phyloP scores from a whole-genome alignment of 2,329 filamentous ascomycete species.

The Colletotrichum eleusines region DNA sequence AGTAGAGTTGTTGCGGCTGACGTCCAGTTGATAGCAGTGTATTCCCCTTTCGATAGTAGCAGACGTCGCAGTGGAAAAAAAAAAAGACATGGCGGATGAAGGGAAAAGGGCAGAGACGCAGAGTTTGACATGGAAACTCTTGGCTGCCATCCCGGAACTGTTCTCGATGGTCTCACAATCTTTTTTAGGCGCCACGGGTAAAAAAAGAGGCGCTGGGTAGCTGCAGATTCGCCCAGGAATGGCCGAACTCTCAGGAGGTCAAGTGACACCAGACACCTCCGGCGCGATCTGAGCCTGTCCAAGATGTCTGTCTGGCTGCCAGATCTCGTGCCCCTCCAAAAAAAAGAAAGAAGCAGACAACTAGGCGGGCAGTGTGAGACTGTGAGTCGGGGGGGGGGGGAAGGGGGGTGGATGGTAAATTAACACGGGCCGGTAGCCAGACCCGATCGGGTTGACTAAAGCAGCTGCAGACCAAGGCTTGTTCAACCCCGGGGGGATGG shows the following conservation, averaged over 20 bases:
- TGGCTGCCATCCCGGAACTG: neutral
- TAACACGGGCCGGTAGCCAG: no score
- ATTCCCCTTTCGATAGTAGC: neutral
- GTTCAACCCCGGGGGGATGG: neutral
- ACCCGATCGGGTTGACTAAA: neutral
- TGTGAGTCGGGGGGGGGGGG: neutral
- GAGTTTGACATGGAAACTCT: neutral
- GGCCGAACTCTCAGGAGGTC: neutral
- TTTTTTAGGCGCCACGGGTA: neutral
- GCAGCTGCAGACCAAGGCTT: neutral
- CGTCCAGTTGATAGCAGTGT: no score
- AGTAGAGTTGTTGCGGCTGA: neutral
- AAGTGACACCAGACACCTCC: slow-evolving; percentile 15
- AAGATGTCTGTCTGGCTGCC: slow-evolving; percentile 15
- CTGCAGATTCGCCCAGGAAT: slow-evolving; percentile 12
- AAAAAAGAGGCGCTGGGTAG: neutral
- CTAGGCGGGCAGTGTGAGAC: no score
- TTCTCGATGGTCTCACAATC: neutral
- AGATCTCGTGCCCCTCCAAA: neutral
- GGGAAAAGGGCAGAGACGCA: neutral
- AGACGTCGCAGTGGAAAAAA: neutral
- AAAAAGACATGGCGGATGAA: neutral
- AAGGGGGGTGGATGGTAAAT: no score
- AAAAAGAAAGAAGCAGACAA: no score
- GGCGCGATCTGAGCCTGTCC: slow-evolving; percentile 19